Base-by-base conservation (phyloP, 2,329 filamentous ascomycete genomes). In the Fusarium sp. region DNA sequence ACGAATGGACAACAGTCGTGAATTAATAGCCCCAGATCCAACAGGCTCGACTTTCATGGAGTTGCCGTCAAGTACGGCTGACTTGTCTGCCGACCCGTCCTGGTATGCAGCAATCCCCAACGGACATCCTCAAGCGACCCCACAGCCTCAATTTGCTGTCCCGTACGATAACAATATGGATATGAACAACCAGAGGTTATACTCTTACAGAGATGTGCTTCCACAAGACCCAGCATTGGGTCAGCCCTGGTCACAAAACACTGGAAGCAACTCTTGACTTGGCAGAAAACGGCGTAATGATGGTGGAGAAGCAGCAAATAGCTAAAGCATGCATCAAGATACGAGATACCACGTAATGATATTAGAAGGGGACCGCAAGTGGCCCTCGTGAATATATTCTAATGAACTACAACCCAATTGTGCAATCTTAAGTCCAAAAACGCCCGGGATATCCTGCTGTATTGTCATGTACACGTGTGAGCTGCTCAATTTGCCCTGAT, bases 381-480 rank as follows among this genome's bases (percentile, higher is more conserved):
- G 39, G 39, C 50, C 48, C 15, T 48, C 26, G 50, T 57, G 39
- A 46, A 64, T 69, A 69, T 34, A 62, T 46, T 63, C 47, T 64
- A 67, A 70, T 62, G 60, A 67, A 46, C 53, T 54, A 69, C 61
- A 42, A 8, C 66, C 43, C 24, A 45, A 42, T 21, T 43, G 28
- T 39, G 38, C 61, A 69, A 47, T 66, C 51, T 53, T 23, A 48
- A 49, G 34, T 42, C 55, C 43, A 61, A 49, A 59, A 69, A 68
- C 62, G 65, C 62, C 65, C 62, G 42, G 51, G 38, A 65, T 63
- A 63, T 69, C 50, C 56, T 69, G 44, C 51, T 62, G 36, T 32
- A 56, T 63, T 40, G 63, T 72, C 62, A 56, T 61, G 34, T 63
- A 67, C 48, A 58, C 50, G 49, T 65, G 43, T 69, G 34, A 63